A percentile compares a stretch with the other conserved stretches of the same genome.
phyloP scores from a whole-genome alignment of 192 early-diverging fungal species.

The Helicostylum pulchrum region DNA sequence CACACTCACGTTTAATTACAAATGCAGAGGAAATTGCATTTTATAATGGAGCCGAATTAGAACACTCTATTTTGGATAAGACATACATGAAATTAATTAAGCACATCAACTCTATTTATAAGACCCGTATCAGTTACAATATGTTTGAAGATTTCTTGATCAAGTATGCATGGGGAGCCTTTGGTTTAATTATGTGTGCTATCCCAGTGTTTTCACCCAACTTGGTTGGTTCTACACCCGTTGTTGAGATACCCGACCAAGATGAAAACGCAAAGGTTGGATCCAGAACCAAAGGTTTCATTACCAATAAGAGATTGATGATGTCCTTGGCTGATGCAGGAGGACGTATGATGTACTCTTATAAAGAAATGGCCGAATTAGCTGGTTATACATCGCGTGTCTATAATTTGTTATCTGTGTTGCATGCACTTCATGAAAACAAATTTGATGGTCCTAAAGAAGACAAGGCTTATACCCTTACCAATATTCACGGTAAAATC shows the following conservation, averaged over 20 bases:
- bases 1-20: conserved; percentile 91
- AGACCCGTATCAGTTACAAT: conserved; percentile 84
- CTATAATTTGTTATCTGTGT: conserved; percentile 77
- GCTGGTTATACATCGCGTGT: conserved; percentile 88
- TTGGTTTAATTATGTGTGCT: conserved; percentile 78
- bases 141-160: conserved; percentile 96
- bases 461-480: conserved; percentile 38
- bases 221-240: conserved; percentile 42
- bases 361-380: conserved; percentile 89
- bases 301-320: conserved; percentile 86
- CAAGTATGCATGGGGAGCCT: conserved; percentile 94
- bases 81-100: conserved; percentile 73
- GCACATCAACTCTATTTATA: conserved; percentile 86
- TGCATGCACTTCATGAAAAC: conserved; percentile 69
- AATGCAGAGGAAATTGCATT: conserved; percentile 97
- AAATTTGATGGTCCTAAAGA: conserved; percentile 48
- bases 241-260: neutral
- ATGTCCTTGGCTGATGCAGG: conserved; percentile 88
- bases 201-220: conserved; percentile 84
- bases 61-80: conserved; percentile 76
- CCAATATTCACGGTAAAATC: conserved; percentile 56
- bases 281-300: conserved; percentile 77
- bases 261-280: conserved; percentile 40
- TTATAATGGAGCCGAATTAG: conserved; percentile 84
- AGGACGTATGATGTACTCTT: conserved; percentile 96